Evolutionary conservation across 495 filamentous ascomycete species (phyloP).

Genomic region (Baudoinia panamericana): DNA sequence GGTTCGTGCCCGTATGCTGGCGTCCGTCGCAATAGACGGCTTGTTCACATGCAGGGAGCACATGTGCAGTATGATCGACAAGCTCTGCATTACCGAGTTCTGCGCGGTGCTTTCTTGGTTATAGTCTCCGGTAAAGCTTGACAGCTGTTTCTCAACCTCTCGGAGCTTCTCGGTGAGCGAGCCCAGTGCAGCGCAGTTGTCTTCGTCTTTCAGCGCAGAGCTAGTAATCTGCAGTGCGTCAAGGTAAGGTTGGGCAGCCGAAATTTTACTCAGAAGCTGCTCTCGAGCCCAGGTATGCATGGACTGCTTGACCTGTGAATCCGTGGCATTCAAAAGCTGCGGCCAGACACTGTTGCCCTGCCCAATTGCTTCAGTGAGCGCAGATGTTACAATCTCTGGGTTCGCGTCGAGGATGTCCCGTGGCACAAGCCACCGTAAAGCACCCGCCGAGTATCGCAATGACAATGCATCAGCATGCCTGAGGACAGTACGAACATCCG

Average conservation of each 20-base stretch:
- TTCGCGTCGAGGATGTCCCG: no score
- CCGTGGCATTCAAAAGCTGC: conserved; percentile 8
- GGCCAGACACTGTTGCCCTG: conserved; percentile 16
- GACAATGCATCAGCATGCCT: conserved; percentile 11
- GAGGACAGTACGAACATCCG: conserved; percentile 4
- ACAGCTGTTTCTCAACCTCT: not conserved
- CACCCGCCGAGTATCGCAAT: conserved; percentile 6
- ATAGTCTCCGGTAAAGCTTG: not conserved
- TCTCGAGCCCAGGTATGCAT: conserved; percentile 11
- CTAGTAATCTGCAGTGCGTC: conserved; percentile 6
- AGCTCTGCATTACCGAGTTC: not conserved
- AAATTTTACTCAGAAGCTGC: not conserved
- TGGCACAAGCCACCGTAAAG: conserved; percentile 4
- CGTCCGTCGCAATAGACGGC: not conserved
- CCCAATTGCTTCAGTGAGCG: conserved; percentile 8
- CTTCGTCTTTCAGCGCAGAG: not conserved
- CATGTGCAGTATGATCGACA: conserved; percentile 8
- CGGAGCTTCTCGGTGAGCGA: conserved; percentile 7
- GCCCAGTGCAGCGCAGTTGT: conserved; percentile 2
- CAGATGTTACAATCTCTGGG: no score
- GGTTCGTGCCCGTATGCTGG: conserved; percentile 22
- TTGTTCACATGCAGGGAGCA: conserved; percentile 7
- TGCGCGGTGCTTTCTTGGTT: not conserved
- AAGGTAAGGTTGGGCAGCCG: not conserved
- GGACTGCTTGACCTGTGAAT: no score